Evolutionary conservation across 2,329 filamentous ascomycete species (phyloP), one percentile per base, ranked within the genome.

Genomic region (Myriosclerotinia curreyana): DNA sequence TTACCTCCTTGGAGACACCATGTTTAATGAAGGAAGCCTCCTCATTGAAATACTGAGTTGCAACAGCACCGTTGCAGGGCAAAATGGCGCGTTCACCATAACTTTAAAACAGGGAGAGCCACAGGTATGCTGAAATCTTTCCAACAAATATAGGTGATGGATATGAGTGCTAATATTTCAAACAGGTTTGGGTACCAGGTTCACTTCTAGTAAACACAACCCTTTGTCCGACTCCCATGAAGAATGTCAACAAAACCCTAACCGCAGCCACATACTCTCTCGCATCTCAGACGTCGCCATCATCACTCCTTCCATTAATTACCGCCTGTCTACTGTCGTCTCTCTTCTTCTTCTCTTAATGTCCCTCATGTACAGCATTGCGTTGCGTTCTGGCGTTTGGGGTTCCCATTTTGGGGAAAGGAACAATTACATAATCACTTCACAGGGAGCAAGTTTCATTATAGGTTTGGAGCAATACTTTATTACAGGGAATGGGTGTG

Each of bases 11-110:
- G 58, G 42, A 25, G 66, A 66, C 42, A 69, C 67, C 22, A 66
- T 64, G 36, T 65, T 68, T 9, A 42, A 31, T 31, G 51, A 60
- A n/a, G 60, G 63, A 25, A 55, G 28, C 36, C 40, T 59, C 11
- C 49, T 69, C 51, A 60, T 69, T 44, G 68, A 69, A 22, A 51
- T 69, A 15, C 25, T 62, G 15, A 54, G 34, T 38, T 65, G 63
- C 17, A 44, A 42, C 9, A 62, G 48, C 46, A 31, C 31, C 31
- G 46, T 40, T 40, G 34, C 63, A 7, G 63, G 63, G 8, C 0
- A 31, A 1, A 34, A 40, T 5, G 63, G 63, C 25, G 17, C 52
- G 5, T 50, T 64, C 25, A 60, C 40, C 31, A 20, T 64, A 14
- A 55, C 49, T 11, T 52, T 61, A 5, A 48, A 17, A 15, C 50